Evolutionary conservation across 2,329 filamentous ascomycete genomes (phyloP), one percentile per base, ranked within the genome.

Genomic region (Trichophyton verrucosum): DNA sequence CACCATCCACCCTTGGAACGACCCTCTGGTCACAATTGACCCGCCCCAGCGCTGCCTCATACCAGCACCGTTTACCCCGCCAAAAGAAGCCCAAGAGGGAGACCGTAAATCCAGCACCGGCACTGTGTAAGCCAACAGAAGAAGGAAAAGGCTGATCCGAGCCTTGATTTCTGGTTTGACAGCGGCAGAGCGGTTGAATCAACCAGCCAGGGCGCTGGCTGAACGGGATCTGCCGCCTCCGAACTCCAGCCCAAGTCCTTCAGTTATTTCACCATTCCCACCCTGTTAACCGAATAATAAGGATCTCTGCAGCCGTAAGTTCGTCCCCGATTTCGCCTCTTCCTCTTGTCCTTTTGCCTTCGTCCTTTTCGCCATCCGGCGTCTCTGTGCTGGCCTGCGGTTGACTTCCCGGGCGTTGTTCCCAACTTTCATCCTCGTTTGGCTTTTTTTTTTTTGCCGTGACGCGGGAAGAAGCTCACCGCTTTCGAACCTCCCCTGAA

Each of bases 261-360:
- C 17, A 30, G 6, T 30, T 42, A 20, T 58, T 33, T 17, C 59
- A 20, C 33, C 11, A 27, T 46, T 38, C 44, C 53, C 38, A 44
- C 20, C 38, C 38, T 64, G 64, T 65, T 60, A 61, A 60, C 62
- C 61, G 67, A 60, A 64, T 64, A 63, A 51, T 65, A 63, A 51
- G 17, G 33, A n/a, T 55, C 51, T n/a, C 17, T 44, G 22, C 24
- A 53, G 24, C 51, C 30, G 51, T 55, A 55, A 55, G 51, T 46
- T 44, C 40, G 7, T n/a, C 15, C 40, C 33, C 8, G 9, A 38
- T 13, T 38, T 44, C 40, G n/a, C 40, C 40, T 44, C 70, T 64
- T 72, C 64, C 59, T 60, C 33, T 60, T 57, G 17, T 46, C 47
- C 57, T 33, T 61, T 61, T 55, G 33, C 33, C 33, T 60, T 60